Conservation (phyloP, 768 basidiomycete species). For the Dacryopinax primogenitus region DNA sequence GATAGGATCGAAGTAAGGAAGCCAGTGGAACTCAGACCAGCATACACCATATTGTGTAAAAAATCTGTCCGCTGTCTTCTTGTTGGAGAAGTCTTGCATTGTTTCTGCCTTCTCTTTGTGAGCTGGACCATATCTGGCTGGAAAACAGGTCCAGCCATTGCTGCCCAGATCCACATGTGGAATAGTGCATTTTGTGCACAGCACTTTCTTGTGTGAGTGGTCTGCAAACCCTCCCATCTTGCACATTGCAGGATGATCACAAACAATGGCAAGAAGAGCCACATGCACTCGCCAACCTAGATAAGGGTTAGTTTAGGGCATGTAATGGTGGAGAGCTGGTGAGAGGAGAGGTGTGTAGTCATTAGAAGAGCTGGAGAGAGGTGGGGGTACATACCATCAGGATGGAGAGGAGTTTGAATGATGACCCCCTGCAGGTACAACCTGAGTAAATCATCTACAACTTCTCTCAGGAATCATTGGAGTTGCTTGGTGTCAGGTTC, state of each 20-base stretch:
- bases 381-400: constrained; percentile 22
- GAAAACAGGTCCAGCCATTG: background rate
- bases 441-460: constrained; percentile 29
- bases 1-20: constrained; percentile 6
- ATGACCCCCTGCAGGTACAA: constrained; percentile 29
- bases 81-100: background rate
- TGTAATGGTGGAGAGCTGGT: background rate
- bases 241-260: constrained; percentile 20
- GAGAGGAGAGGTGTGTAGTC: background rate
- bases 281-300: constrained; percentile 19
- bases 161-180: background rate
- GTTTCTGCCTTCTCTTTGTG: background rate
- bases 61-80: background rate
- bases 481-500: constrained; percentile 27
- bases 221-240: background rate
- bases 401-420: constrained; percentile 19
- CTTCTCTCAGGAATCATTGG: constrained; percentile 31
- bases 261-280: constrained; percentile 27
- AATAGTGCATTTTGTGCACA: background rate
- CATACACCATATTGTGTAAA: background rate
- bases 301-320: too few relatives aligned
- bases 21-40: background rate
- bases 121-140: background rate
- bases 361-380: background rate
- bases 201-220: background rate